Percentiles rank a stretch among this genome's conserved stretches.
These are phyloP conservation scores for Kodamaea laetipori DNA, from an alignment of 805 yeast genomes.

Conservation along the genomic window DNA sequence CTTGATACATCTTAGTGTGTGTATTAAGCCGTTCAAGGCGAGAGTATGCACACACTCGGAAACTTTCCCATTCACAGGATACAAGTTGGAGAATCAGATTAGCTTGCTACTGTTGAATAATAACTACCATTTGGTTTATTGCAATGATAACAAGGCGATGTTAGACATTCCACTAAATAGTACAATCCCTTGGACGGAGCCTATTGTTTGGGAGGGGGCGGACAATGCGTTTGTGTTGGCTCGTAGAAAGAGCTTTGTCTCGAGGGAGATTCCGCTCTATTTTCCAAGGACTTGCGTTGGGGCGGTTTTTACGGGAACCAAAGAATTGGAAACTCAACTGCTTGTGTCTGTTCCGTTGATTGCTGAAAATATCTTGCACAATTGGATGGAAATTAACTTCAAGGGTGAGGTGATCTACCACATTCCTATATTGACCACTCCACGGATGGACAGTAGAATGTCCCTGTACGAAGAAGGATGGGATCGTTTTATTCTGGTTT, in stretches of 20 bases:
- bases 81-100: conserved; percentile 29
- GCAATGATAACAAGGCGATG: conserved; percentile 31
- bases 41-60: conserved; percentile 12
- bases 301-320: conserved; percentile 16
- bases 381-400: conserved; percentile 31
- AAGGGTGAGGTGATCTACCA: conserved; percentile 23
- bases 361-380: conserved; percentile 25
- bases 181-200: conserved; percentile 29
- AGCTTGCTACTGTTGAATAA: conserved; percentile 13
- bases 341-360: conserved; percentile 23
- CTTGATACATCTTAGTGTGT: not conserved
- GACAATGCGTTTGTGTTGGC: conserved; percentile 19
- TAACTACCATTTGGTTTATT: conserved; percentile 29
- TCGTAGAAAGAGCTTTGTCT: conserved; percentile 25
- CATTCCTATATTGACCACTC: conserved; percentile 33
- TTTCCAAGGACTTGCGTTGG: conserved; percentile 33
- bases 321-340: not conserved
- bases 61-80: conserved; percentile 25
- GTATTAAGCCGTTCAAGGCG: not conserved
- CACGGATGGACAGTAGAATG: conserved; percentile 26
- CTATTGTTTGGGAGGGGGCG: not conserved
- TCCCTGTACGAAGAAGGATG: conserved; percentile 14
- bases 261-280: conserved; percentile 25
- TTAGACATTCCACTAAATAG: conserved; percentile 20
- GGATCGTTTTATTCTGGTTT: conserved; percentile 21